These are phyloP conservation scores for Echinosophora koreensis DNA, from an alignment of 306 rosid species.

Conservation along the genomic window DNA sequence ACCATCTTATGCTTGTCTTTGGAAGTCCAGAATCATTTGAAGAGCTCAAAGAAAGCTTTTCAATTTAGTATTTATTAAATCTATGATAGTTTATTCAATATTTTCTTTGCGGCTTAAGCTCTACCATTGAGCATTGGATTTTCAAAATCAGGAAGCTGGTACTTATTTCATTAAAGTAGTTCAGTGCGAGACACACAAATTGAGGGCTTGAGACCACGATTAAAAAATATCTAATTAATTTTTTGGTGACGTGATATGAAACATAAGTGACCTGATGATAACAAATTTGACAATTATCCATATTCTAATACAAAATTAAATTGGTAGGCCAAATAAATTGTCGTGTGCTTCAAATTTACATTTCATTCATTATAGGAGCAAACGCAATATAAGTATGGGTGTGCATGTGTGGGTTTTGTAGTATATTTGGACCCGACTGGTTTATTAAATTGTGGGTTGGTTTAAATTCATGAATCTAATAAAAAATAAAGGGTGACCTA, in stretches of 20 bases:
- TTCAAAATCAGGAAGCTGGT: not conserved
- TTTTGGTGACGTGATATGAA: not conserved
- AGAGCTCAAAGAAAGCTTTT: not conserved
- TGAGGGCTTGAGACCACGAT: no score
- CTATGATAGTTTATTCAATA: not conserved
- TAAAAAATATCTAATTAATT: not conserved
- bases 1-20: conserved; percentile 34
- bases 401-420: no score
- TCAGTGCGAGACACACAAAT: not conserved
- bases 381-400: not conserved
- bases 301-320: not conserved
- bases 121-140: not conserved
- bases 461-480: no score
- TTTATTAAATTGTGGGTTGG: no score
- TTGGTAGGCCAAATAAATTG: not conserved
- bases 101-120: not conserved
- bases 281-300: not conserved
- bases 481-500: no score
- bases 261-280: not conserved
- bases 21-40: conserved; percentile 29
- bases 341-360: not conserved
- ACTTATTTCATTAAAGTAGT: not conserved
- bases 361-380: no score
- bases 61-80: not conserved
- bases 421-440: no score